Base-by-base conservation (phyloP, 1,284 basidiomycete genomes). In the Tremellales sp. region DNA sequence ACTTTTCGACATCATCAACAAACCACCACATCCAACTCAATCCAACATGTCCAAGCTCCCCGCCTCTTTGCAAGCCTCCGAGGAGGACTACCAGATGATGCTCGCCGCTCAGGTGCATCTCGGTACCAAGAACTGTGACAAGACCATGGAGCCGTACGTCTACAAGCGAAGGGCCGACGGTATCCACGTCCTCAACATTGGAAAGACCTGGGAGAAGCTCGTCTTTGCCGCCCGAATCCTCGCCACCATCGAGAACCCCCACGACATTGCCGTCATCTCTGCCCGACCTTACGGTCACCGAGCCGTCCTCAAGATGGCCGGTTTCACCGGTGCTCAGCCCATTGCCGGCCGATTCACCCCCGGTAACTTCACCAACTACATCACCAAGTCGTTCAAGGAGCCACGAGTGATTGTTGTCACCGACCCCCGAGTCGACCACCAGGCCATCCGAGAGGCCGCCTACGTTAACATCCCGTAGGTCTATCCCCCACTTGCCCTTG, bases 181-280 rank as follows among this genome's bases (percentile, higher is more conserved):
- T 65, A 91, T 97, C 77, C 86, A 97, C 80, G 80, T 98, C 70
- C 78, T 97, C 71, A 97, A 98, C 85, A 86, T 97, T 67, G 93
- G 93, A 74, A 97, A 97, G 84, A 98, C 94, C 64, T 97, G 93
- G 94, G 92, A 97, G 80, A 98, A 98, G 80, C 83, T 98, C 62
- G 89, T 96, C 60, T 81, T 94, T 66, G 91, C 92, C 56, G 92
- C 91, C 56, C 88, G 92, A 75, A 83, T 94, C 72, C 91, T 94
- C 68, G 89, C 89, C 62, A 84, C 89, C 52, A 85, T 97, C 66
- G 93, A 97, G 78, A 97, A 97, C 83, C 93, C 94, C 58, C 86
- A 89, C 76, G 94, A 98, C 76, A 84, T 98, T 70, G 91, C 88
- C 78, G 94, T 96, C 73, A 97, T 98, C 78, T 93, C 91, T 58